Base-by-base conservation (phyloP, 768 basidiomycete species). In the Lactifluus rugatus region DNA sequence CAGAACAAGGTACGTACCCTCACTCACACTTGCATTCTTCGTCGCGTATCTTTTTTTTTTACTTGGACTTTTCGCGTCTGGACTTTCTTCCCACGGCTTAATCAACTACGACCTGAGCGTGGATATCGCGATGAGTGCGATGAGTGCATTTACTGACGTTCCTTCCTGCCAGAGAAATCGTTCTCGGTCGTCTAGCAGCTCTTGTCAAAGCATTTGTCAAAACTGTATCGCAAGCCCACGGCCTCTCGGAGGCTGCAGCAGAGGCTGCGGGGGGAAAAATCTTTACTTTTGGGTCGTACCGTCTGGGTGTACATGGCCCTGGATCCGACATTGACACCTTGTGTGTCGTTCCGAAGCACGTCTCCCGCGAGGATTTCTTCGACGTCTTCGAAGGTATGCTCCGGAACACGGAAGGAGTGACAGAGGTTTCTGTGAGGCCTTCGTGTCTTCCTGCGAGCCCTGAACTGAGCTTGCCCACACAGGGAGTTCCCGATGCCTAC, bases 251-350 rank as follows among this genome's bases (percentile, higher is more conserved):
- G 62, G 73, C 85, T 19, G 87, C 91, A 1, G 94, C 95, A 9
- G 81, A 74, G 52, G 85, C 89, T 48, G 92, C 96, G 9, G 96
- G 96, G 52, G 96, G 94, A 63, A 95, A 98, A 77, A 98, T 99
- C 70, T 99, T 93, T 71, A 98, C 96, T 7, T 99, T 95, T 71
- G 96, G 96, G 42, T 97, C 94, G 52, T 98, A 97, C 77, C 87
- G 96, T 66, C 76, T 99, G 49, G 96, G 96, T 58, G 96, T 98
- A 21, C 96, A 98, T 71, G 92, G 91, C 13, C 96, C 95, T 36
- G 89, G 91, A 3, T 79, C 87, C 49, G 95, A 99, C 81, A 97
- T 99, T 70, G 96, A 99, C 76, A 96, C 94, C n/a, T 75, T 99
- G 21, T 89, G 92, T 68, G 95, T 98, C 36, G 96, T 95, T 37